These are phyloP conservation scores for Epichloe gansuensis DNA, from an alignment of 2,329 filamentous ascomycete genomes.

Conservation along the genomic window DNA sequence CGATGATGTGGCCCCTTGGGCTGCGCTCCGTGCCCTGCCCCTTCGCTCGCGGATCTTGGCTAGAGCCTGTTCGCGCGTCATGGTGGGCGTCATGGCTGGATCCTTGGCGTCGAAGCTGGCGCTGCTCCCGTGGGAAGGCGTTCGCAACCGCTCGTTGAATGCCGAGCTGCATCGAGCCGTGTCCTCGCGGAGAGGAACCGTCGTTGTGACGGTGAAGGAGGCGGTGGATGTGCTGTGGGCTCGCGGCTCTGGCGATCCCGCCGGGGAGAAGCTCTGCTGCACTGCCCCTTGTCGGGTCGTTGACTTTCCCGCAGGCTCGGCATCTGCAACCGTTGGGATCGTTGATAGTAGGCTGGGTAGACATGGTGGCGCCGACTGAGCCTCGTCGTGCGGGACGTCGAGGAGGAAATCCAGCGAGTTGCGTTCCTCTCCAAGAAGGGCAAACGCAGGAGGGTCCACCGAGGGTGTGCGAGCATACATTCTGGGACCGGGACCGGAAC, in stretches of 20 bases:
- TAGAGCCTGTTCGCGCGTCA: slow-evolving; percentile 62
- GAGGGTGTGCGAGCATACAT: slow-evolving; percentile 47
- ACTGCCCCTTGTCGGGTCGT: background rate
- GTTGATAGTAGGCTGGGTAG: slow-evolving; percentile 29
- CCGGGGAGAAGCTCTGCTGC: slow-evolving; percentile 8
- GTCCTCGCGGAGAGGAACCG: slow-evolving; percentile 38
- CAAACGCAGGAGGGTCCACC: slow-evolving; percentile 47
- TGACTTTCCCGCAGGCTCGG: slow-evolving; percentile 3
- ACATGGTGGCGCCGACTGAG: slow-evolving; percentile 18
- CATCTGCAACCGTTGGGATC: slow-evolving; percentile 17
- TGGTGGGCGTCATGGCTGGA: slow-evolving; percentile 49
- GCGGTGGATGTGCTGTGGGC: slow-evolving; percentile 32
- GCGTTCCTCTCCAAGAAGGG: slow-evolving; percentile 38
- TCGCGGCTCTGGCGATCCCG: slow-evolving; percentile 18
- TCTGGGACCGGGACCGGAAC: slow-evolving; percentile 17
- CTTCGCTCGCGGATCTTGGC: slow-evolving; percentile 62
- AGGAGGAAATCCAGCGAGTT: slow-evolving; percentile 49
- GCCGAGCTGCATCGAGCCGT: slow-evolving; percentile 23
- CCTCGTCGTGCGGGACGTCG: slow-evolving; percentile 36
- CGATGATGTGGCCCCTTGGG: slow-evolving; percentile 46
- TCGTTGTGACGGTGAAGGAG: slow-evolving; percentile 36
- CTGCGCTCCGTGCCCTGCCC: slow-evolving; percentile 56
- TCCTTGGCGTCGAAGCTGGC: slow-evolving; percentile 39
- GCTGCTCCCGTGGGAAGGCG: slow-evolving; percentile 27
- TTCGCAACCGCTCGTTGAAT: slow-evolving; percentile 32